Conservation (phyloP, 75 land plant species). For the Sequoiadendron giganteum region DNA sequence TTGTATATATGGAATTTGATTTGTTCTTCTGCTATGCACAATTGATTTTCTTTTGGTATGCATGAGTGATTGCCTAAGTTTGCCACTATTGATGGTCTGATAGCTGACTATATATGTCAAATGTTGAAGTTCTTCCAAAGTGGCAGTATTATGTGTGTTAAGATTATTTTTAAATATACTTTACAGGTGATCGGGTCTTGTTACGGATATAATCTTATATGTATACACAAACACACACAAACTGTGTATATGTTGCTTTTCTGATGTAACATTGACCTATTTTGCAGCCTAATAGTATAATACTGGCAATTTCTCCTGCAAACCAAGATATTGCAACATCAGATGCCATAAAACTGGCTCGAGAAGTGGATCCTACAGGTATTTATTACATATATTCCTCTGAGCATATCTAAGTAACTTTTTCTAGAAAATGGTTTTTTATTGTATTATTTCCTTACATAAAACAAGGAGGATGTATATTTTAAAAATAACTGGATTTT, state of each 20-base stretch:
- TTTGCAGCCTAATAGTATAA: constrained; percentile 77
- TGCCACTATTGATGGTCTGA: neutral
- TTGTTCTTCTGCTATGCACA: neutral
- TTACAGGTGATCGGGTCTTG: neutral
- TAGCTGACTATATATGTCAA: neutral
- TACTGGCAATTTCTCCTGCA: constrained; percentile 85
- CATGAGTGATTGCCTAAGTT: neutral
- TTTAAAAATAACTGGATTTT: neutral
- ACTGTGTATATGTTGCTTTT: neutral
- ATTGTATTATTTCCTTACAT: neutral
- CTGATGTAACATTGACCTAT: constrained; percentile 3
- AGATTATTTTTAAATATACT: neutral
- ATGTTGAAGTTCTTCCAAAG: neutral
- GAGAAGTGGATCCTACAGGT: constrained; percentile 95
- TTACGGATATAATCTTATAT: neutral
- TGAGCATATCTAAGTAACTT: neutral
- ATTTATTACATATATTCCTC: neutral
- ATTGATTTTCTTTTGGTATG: neutral
- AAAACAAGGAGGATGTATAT: neutral
- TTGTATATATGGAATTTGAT: neutral
- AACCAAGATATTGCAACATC: constrained; percentile 96
- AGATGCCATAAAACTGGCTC: constrained; percentile 86
- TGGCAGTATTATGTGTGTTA: neutral
- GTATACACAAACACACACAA: neutral
- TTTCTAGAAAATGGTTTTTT: neutral